Base-by-base conservation (phyloP, 768 basidiomycete genomes). In the Podaxis pistillaris region DNA sequence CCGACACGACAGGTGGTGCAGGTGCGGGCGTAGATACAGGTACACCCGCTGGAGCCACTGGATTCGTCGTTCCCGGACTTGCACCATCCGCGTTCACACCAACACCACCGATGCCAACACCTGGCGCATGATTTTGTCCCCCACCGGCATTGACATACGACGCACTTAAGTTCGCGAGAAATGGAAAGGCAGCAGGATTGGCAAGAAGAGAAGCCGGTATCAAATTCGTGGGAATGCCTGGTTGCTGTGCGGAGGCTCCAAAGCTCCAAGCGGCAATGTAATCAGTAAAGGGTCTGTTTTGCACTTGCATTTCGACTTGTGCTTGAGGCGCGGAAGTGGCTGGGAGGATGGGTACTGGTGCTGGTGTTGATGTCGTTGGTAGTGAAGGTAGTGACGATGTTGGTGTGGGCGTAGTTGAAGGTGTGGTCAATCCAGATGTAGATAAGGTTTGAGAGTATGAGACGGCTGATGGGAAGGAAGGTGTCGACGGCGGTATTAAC, bases 81-180 rank as follows among this genome's bases (percentile, higher is more conserved):
- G 19, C 22, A 36, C 40, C 52, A 61, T 30, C 26, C 15, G 6
- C 17, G 19, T 46, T 46, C 24, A 24, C 22, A 41, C 17, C 60
- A 17, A 24, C 22, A 40, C 15, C 52, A 17, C 22, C 50, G 9
- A n/a, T 26, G 8, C 30, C 28, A 41, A 9, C 19, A 24, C 24
- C 41, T 28, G 30, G 44, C 15, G 52, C 3, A 53, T 60, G 59
- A 7, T 6, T 38, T 46, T 53, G 51, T 12, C 36, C 28, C 6
- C 44, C 52, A 44, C 5, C 15, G 17, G n/a, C 17, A 26, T 15
- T 36, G 24, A 44, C 13, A 46, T 60, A 60, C 1, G 59, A 44
- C 12, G 59, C 37, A 5, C 47, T 52, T 26, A 60, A 22, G 11
- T 51, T 60, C 22, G 58, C 51, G 28, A 60, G 53, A 24, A 46